Base-by-base conservation (phyloP, 208 protist species). In the Crithidia thermophila region DNA sequence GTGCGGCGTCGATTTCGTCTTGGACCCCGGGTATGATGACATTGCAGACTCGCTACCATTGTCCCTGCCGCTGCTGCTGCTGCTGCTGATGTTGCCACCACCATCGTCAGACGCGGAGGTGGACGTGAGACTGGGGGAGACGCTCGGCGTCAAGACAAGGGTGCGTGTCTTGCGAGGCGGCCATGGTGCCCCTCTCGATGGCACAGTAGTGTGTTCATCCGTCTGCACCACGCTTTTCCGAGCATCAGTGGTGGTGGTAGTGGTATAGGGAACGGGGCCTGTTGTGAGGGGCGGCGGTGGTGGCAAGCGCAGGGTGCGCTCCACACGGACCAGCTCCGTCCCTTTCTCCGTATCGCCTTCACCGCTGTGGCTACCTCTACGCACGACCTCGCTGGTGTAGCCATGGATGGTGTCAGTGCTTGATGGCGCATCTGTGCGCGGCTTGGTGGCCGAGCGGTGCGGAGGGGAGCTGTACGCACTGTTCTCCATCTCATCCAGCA, bases 141-240 rank as follows among this genome's bases (percentile, higher is more conserved):
- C 62, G 45, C 59, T 67, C 23, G 68, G 68, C 4, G 73, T 66
- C 9, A 79, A 45, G 7, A 79, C 65, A n/a, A 72, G 63, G 20
- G 59, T 69, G 10, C 65, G 64, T 21, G 50, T 49, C 27, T 72
- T 67, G 56, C 66, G 73, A 39, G 61, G 64, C 11, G 59, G 64
- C 51, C 58, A 73, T 18, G 50, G 72, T 2, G 62, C 53, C 40
- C 36, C 30, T 43, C 43, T n/a, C n/a, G n/a, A n/a, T n/a, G n/a
- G 28, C 25, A 33, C 33, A 21, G 57, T 23, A 43, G 30, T 2
- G 20, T 14, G 36, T 47, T 31, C 31, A n/a, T 36, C 33, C n/a
- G n/a, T n/a, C n/a, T n/a, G n/a, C n/a, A n/a, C n/a, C n/a, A n/a
- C n/a, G n/a, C n/a, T n/a, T n/a, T n/a, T n/a, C n/a, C n/a, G n/a